Conservation (phyloP, 495 filamentous ascomycete species). For the Chaetomium cochliodes region DNA sequence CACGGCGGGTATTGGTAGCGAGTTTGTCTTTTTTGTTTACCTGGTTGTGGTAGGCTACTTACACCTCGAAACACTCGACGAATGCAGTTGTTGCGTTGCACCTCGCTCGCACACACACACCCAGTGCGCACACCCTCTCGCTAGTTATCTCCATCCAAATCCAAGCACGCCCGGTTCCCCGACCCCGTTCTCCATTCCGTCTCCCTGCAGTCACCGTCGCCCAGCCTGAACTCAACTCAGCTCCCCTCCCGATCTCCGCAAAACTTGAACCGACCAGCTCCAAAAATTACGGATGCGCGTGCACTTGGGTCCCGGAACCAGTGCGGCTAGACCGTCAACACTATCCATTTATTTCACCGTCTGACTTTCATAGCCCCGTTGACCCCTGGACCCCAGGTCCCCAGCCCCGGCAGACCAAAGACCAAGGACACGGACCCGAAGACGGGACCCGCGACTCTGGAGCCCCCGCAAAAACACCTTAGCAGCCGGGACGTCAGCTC, state of each 20-base stretch:
- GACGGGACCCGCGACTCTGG: constrained; percentile 7
- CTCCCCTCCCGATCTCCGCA: neutral
- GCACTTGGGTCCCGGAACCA: neutral
- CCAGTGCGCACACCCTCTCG: neutral
- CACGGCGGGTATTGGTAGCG: neutral
- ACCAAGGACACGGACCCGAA: neutral
- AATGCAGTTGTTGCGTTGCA: neutral
- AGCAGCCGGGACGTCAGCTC: constrained; percentile 24
- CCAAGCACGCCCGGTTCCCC: constrained; percentile 15
- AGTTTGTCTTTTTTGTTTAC: neutral
- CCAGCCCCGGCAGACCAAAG: neutral
- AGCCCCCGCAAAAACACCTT: constrained; percentile 26
- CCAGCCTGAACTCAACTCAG: neutral
- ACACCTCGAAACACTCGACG: neutral
- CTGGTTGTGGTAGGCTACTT: neutral
- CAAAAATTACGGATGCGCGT: neutral
- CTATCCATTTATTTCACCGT: neutral
- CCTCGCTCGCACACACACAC: neutral
- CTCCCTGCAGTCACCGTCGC: neutral
- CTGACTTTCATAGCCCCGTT: neutral
- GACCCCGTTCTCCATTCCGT: neutral
- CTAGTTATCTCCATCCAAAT: constrained; percentile 15
- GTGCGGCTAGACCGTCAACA: neutral
- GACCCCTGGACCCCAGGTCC: neutral
- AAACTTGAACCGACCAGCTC: neutral